A percentile compares a stretch with the other conserved stretches of the same genome.
Evolutionary conservation across 208 protist genomes (phyloP).

Genomic region (Trypanosoma congolense): DNA sequence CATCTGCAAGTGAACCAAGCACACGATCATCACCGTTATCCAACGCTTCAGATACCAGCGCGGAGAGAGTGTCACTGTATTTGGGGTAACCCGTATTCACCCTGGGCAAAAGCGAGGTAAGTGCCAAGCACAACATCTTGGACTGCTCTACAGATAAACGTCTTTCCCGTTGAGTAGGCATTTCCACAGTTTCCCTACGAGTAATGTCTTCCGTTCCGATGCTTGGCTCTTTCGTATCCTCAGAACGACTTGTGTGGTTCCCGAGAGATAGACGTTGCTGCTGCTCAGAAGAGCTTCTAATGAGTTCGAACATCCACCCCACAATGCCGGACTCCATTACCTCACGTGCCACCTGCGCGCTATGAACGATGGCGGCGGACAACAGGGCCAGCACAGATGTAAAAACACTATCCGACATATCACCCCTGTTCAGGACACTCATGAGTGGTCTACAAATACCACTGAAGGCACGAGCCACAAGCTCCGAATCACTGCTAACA

Average conservation of each 20-base stretch:
- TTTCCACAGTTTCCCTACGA: background rate
- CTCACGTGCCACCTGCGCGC: conserved; percentile 29
- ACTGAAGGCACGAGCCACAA: conserved; percentile 53
- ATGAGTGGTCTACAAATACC: conserved; percentile 41
- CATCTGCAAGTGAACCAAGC: conserved; percentile 14
- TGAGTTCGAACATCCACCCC: conserved; percentile 18
- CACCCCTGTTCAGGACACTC: conserved; percentile 27
- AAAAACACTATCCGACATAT: conserved; percentile 45
- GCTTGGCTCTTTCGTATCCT: background rate
- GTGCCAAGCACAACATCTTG: conserved; percentile 34
- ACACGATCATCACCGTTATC: background rate
- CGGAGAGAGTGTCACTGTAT: conserved; percentile 26
- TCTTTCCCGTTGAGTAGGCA: conserved; percentile 3
- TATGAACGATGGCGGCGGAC: conserved; percentile 33
- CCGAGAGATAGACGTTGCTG: conserved; percentile 2
- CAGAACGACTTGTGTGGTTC: background rate
- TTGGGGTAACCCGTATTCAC: conserved; percentile 31
- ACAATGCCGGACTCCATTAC: conserved; percentile 42
- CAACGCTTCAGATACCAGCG: background rate
- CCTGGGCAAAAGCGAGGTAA: conserved; percentile 36
- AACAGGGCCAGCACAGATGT: conserved; percentile 39
- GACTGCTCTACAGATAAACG: conserved; percentile 45
- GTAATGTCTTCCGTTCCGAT: background rate
- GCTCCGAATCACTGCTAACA: conserved; percentile 30
- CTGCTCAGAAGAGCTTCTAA: conserved; percentile 10